Evolutionary conservation across 441 rosid species (phyloP), one percentile per base, ranked within the genome.

Genomic region (Bruguiera hainesii): DNA sequence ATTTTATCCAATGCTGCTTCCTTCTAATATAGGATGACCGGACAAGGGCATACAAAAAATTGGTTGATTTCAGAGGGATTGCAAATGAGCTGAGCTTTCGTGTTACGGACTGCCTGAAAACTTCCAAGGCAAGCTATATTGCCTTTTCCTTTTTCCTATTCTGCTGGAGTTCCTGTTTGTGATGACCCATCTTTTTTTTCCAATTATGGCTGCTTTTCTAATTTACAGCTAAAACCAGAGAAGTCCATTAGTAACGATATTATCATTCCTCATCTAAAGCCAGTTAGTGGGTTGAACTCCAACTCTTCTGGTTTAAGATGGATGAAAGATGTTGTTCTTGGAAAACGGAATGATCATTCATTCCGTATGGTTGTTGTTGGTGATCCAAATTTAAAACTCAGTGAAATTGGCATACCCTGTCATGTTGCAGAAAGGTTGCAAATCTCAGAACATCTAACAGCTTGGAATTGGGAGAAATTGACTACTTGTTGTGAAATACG

Each of bases 311-410:
- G 99, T 67, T 76, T 89, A 80, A 81, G 97, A 76, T 96, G 85
- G 85, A 81, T 93, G 82, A 93, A 96, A 69, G 98, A 92, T 66
- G 91, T 88, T 56, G 78, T 96, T 56, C 98, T 96, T 7, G 98
- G 96, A 69, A 96, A 96, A 78, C 80, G 96, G 79, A 86, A 87
- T 61, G 89, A 91, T 66, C 87, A 83, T 71, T 86, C 91, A 53
- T 96, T 96, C 72, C 86, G 99, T 59, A 89, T 93, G 88, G 98
- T 96, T 65, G 91, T 96, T 2, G 84, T 83, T 18, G 99, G 99
- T 39, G 93, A 96, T 70, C 97, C 98, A 0, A 83, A 82, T n/a
- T 75, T 93, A 59, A 80, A 85, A 75, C 86, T 89, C 25, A 70
- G 78, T 31, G 99, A 96, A 86, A 80, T 96, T 13, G 99, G 99